Conservation (phyloP, 768 basidiomycete species). For the Macrocybe gigantea region DNA sequence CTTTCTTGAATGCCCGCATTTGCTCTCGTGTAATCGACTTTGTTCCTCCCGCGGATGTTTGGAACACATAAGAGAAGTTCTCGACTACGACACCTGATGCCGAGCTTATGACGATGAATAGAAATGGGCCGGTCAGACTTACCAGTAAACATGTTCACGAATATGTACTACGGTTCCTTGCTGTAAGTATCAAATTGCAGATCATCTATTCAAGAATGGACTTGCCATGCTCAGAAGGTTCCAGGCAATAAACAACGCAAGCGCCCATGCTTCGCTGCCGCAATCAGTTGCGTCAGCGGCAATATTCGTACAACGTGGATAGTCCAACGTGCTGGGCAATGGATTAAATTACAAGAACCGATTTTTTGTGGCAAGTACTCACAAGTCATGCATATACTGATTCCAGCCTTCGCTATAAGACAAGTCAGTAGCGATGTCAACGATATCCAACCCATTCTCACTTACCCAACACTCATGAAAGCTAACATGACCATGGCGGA, state of each 20-base stretch:
- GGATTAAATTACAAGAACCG: neutral
- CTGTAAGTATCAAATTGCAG: neutral
- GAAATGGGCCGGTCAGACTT: slow-evolving; percentile 5
- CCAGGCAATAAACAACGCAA: slow-evolving; percentile 88
- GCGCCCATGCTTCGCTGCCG: slow-evolving; percentile 80
- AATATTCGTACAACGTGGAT: slow-evolving; percentile 76
- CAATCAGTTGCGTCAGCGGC: slow-evolving; percentile 63
- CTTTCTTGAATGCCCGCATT: slow-evolving; percentile 92
- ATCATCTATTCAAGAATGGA: slow-evolving; percentile 1
- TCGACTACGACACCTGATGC: slow-evolving; percentile 80
- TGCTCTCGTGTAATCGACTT: slow-evolving; percentile 83
- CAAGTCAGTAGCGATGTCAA: slow-evolving; percentile 8
- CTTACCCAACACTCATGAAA: slow-evolving; percentile 90
- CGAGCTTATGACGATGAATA: neutral
- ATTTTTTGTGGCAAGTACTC: slow-evolving; percentile 17
- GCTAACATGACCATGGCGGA: slow-evolving; percentile 83
- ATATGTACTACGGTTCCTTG: slow-evolving; percentile 67
- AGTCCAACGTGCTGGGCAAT: slow-evolving; percentile 54
- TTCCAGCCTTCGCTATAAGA: slow-evolving; percentile 87
- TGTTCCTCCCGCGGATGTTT: slow-evolving; percentile 74
- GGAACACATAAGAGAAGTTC: slow-evolving; percentile 94
- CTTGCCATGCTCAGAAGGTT: slow-evolving; percentile 90
- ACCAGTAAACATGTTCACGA: slow-evolving; percentile 95
- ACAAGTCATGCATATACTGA: slow-evolving; percentile 97
- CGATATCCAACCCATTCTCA: slow-evolving; percentile 6